A percentile compares a stretch with the other conserved stretches of the same genome.
These are phyloP conservation scores for Bipolaris cookei DNA, from an alignment of 2,329 filamentous ascomycete species.

Conservation along the genomic window DNA sequence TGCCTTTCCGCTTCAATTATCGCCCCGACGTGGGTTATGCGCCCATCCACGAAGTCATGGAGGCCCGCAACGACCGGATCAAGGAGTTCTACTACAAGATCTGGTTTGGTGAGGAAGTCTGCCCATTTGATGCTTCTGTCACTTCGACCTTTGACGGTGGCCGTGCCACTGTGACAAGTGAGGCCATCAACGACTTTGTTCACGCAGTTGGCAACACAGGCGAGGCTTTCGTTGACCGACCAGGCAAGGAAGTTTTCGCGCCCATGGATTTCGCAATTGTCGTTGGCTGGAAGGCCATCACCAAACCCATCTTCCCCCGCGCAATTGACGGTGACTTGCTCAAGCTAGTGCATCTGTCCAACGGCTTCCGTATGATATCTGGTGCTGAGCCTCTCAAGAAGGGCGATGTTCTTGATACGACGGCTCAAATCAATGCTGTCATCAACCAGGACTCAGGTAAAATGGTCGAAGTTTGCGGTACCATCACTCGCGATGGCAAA, in stretches of 20 bases:
- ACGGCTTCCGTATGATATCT: slow-evolving; percentile 97
- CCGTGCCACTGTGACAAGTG: slow-evolving; percentile 81
- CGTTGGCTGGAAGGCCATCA: slow-evolving; percentile 99
- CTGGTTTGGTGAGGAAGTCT: slow-evolving; percentile 89
- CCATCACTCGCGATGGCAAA: slow-evolving; percentile 81
- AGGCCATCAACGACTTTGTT: slow-evolving; percentile 98
- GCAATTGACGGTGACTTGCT: slow-evolving; percentile 95
- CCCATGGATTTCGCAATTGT: slow-evolving; percentile 99
- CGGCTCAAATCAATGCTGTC: slow-evolving; percentile 94
- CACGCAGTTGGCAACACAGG: slow-evolving; percentile 97
- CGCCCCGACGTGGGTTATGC: slow-evolving; percentile 95
- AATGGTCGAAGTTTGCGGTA: slow-evolving; percentile 99
- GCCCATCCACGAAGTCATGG: slow-evolving; percentile 97
- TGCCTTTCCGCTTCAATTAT: slow-evolving; percentile 90
- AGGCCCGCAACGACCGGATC: slow-evolving; percentile 93
- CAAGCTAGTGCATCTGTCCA: slow-evolving; percentile 95
- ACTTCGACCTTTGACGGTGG: slow-evolving; percentile 91
- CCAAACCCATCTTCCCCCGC: slow-evolving; percentile 97
- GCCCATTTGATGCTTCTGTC: slow-evolving; percentile 84
- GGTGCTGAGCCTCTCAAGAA: slow-evolving; percentile 95
- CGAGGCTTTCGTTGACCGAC: slow-evolving; percentile 94
- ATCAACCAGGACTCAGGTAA: slow-evolving; percentile 98
- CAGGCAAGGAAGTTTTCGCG: slow-evolving; percentile 90
- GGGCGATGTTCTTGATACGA: slow-evolving; percentile 89
- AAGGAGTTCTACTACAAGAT: slow-evolving; percentile 99